Evolutionary conservation across 805 yeast genomes (phyloP).

Genomic region (Blastobotrys peoriensis): DNA sequence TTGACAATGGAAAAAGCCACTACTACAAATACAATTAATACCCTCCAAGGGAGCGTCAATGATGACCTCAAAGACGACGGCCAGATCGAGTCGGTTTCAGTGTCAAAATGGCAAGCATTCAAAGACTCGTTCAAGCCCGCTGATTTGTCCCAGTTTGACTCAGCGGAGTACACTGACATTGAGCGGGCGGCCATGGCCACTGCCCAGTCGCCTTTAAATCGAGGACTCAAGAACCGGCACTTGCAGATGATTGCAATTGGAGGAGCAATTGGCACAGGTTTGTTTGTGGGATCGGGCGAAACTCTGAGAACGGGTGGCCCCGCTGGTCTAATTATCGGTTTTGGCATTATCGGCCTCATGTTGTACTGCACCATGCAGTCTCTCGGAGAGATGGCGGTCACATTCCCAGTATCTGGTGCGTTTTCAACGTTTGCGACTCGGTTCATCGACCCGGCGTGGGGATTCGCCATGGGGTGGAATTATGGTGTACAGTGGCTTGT

Average conservation of each 20-base stretch:
- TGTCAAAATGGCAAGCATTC: conserved; percentile 27
- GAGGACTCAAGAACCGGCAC: conserved; percentile 34
- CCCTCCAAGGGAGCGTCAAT: too few relatives aligned
- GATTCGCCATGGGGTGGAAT: conserved; percentile 66
- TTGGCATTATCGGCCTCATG: conserved; percentile 53
- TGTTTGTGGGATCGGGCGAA: conserved; percentile 59
- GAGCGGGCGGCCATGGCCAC: conserved; percentile 36
- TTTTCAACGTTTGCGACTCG: conserved; percentile 51
- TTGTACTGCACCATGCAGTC: conserved; percentile 55
- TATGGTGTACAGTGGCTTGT: conserved; percentile 56
- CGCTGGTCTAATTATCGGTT: conserved; percentile 53
- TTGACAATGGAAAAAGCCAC: neutral
- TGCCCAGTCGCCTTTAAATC: conserved; percentile 53
- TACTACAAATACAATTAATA: neutral
- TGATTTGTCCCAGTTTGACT: conserved; percentile 34
- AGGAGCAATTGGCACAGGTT: conserved; percentile 70
- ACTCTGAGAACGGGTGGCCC: conserved; percentile 59
- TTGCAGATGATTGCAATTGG: conserved; percentile 69
- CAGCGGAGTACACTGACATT: conserved; percentile 29
- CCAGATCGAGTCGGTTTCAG: conserved; percentile 8
- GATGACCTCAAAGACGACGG: neutral
- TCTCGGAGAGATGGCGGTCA: conserved; percentile 62
- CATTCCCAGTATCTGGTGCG: conserved; percentile 51
- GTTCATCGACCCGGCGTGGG: conserved; percentile 55
- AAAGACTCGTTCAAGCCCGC: conserved; percentile 39